Percentiles rank a stretch among this genome's conserved stretches.
phyloP scores from a whole-genome alignment of 2,329 filamentous ascomycete species.

The Penicillium capsulatum region DNA sequence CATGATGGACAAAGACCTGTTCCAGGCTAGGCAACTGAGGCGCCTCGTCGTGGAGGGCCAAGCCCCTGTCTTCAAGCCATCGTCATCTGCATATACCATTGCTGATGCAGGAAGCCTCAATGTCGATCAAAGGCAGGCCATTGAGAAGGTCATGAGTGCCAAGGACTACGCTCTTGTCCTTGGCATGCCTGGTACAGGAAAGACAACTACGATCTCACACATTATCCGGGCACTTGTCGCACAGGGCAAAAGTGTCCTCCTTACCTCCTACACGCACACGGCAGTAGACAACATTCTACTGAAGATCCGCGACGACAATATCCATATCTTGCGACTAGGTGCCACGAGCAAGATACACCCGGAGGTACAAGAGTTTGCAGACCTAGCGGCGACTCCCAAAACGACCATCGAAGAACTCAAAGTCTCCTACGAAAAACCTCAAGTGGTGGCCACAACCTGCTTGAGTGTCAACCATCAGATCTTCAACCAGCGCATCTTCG shows the following conservation, averaged over 20 bases:
- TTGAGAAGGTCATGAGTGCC: conserved; percentile 93
- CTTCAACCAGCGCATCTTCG: conserved; percentile 84
- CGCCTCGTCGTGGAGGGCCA: conserved; percentile 74
- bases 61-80: conserved; percentile 67
- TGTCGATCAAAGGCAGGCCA: conserved; percentile 77
- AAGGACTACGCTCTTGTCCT: conserved; percentile 94
- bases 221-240: conserved; percentile 87
- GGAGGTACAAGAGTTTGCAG: conserved; percentile 80
- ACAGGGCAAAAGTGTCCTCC: conserved; percentile 84
- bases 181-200: conserved; percentile 96
- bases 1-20: conserved; percentile 76
- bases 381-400: conserved; percentile 69
- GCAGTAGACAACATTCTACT: conserved; percentile 97
- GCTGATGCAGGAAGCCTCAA: conserved; percentile 63
- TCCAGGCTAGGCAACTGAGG: conserved; percentile 67
- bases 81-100: conserved; percentile 60
- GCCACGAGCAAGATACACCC: conserved; percentile 80
- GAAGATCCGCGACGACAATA: conserved; percentile 76
- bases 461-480: conserved; percentile 84
- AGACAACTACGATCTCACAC: conserved; percentile 96
- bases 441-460: conserved; percentile 91
- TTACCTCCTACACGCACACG: conserved; percentile 95
- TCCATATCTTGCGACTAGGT: conserved; percentile 79
- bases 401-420: conserved; percentile 78
- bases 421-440: conserved; percentile 75